phyloP scores from a whole-genome alignment of 2,329 filamentous ascomycete genomes.

The Erysiphe neolycopersici region DNA sequence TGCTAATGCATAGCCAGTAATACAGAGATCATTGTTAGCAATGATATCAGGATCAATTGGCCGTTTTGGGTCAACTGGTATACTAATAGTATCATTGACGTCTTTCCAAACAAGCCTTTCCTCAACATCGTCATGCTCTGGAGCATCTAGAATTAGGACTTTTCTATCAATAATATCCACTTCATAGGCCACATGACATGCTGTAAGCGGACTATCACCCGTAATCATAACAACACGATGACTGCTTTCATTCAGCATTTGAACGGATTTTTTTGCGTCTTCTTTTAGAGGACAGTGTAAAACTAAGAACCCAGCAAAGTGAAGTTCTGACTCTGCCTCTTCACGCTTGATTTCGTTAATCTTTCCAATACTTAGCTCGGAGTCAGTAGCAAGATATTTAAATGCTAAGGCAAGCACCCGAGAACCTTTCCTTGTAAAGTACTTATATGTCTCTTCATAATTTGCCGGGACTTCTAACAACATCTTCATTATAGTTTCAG shows the following conservation, averaged over 20 bases:
- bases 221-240: conserved; percentile 99
- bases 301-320: conserved; percentile 86
- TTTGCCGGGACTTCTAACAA: conserved; percentile 54
- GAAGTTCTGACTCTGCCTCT: conserved; percentile 58
- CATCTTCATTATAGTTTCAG: conserved; percentile 92
- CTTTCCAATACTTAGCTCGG: conserved; percentile 54
- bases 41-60: conserved; percentile 61
- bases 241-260: conserved; percentile 96
- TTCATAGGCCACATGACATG: conserved; percentile 79
- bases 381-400: conserved; percentile 63
- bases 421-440: conserved; percentile 87
- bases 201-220: conserved; percentile 89
- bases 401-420: conserved; percentile 84
- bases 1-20: conserved; percentile 77
- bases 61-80: conserved; percentile 60
- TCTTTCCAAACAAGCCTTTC: conserved; percentile 80
- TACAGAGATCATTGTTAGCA: conserved; percentile 68
- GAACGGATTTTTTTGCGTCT: conserved; percentile 77
- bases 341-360: conserved; percentile 92
- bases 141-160: conserved; percentile 79
- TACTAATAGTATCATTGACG: conserved; percentile 68
- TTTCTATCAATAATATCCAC: conserved; percentile 96
- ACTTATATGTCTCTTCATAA: conserved; percentile 96
- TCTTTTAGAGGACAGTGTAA: conserved; percentile 91
- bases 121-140: conserved; percentile 62